Evolutionary conservation across 768 basidiomycete species (phyloP).

Genomic region (Flagelloscypha sp.): DNA sequence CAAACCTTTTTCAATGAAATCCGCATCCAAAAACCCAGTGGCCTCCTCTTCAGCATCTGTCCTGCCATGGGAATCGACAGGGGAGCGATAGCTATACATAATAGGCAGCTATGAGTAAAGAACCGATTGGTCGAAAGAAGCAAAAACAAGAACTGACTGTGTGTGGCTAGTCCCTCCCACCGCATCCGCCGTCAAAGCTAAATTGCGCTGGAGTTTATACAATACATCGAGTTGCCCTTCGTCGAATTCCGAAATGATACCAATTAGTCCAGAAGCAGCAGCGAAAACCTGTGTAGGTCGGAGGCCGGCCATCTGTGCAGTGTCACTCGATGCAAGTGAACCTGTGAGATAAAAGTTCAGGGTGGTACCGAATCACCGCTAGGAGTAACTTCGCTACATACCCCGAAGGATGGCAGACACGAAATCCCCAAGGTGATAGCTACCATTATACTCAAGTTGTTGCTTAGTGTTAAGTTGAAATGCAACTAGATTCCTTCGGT

Average conservation of each 20-base stretch:
- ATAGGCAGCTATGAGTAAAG: conserved; percentile 4
- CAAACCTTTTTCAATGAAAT: conserved; percentile 71
- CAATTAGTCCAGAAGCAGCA: conserved; percentile 73
- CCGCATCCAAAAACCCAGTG: conserved; percentile 82
- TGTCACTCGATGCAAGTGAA: conserved; percentile 38
- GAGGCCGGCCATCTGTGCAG: conserved; percentile 32
- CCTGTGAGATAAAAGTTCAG: conserved; percentile 31
- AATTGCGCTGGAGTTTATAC: conserved; percentile 67
- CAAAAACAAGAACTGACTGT: conserved; percentile 32
- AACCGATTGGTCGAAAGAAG: background rate
- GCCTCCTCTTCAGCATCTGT: conserved; percentile 50
- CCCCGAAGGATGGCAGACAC: conserved; percentile 71
- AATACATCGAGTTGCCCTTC: conserved; percentile 46
- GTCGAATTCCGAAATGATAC: conserved; percentile 55
- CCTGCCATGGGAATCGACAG: conserved; percentile 45
- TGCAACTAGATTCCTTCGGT: conserved; percentile 58
- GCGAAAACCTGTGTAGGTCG: conserved; percentile 62
- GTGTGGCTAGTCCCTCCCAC: conserved; percentile 54
- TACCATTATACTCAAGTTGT: conserved; percentile 55
- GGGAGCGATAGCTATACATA: conserved; percentile 55
- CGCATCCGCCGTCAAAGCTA: conserved; percentile 44
- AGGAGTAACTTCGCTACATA: conserved; percentile 18
- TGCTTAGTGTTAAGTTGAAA: conserved; percentile 43
- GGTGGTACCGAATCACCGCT: background rate
- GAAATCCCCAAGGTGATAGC: conserved; percentile 67